Percentiles rank a stretch among this genome's conserved stretches.
phyloP scores from a whole-genome alignment of 176 grass and related monocot genomes.

The Paspalum vaginatum region DNA sequence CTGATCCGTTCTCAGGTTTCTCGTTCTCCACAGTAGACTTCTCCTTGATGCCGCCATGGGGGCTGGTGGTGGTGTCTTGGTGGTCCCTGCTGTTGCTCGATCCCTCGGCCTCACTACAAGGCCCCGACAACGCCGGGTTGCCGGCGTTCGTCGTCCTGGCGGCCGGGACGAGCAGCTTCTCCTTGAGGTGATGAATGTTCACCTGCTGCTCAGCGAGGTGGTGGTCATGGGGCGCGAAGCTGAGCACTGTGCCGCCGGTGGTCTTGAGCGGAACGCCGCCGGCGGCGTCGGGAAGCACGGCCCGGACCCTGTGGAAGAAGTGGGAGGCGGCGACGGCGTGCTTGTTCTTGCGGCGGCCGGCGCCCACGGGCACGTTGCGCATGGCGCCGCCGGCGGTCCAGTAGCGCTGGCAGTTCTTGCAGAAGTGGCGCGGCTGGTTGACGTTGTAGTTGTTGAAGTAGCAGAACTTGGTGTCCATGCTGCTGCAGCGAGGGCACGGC shows the following conservation, averaged over 20 bases:
- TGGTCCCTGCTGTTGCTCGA: conserved; percentile 46
- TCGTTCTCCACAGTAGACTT: no score
- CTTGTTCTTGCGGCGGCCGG: conserved; percentile 86
- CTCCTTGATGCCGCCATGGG: no score
- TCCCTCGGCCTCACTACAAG: conserved; percentile 29
- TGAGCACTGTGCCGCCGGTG: conserved; percentile 53
- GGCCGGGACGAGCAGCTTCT: no score
- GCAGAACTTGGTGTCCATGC: conserved; percentile 79
- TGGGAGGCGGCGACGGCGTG: conserved; percentile 43
- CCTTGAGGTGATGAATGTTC: no score
- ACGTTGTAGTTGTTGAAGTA: conserved; percentile 88
- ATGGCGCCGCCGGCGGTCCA: conserved; percentile 92
- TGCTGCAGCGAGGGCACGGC: conserved; percentile 63
- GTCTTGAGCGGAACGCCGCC: conserved; percentile 14
- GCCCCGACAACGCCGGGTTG: not conserved
- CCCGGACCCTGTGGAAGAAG: conserved; percentile 45
- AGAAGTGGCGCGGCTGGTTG: conserved; percentile 89
- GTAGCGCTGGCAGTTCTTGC: conserved; percentile 96
- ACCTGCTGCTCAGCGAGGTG: conserved; percentile 27
- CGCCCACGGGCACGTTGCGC: conserved; percentile 86
- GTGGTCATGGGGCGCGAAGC: no score
- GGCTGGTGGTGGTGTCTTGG: not conserved
- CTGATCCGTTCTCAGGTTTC: not conserved
- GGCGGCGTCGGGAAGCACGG: conserved; percentile 7
- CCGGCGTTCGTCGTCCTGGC: not conserved